These are phyloP conservation scores for Chytriomyces sp. DNA, from an alignment of 192 early-diverging fungal genomes.

Conservation along the genomic window DNA sequence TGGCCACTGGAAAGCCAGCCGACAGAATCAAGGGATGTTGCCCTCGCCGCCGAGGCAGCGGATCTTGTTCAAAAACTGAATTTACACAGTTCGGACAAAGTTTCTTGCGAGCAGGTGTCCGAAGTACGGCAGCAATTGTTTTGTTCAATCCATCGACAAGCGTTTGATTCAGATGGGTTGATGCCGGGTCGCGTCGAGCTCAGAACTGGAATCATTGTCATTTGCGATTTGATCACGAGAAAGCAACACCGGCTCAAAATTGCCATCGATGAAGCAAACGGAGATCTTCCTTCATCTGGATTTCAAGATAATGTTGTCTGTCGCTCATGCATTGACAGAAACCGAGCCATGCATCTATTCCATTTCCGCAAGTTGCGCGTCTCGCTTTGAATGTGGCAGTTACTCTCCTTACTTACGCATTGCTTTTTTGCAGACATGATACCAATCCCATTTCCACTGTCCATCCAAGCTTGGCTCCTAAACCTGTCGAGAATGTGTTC, in stretches of 20 bases:
- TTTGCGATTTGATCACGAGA: not conserved
- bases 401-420: not conserved
- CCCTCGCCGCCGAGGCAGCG: not conserved
- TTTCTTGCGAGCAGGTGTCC: not conserved
- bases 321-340: conserved; percentile 13
- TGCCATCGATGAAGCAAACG: not conserved
- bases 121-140: not conserved
- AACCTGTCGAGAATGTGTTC: not conserved
- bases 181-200: conserved; percentile 6
- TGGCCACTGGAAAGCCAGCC: not conserved
- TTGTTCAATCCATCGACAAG: conserved; percentile 15
- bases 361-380: not conserved
- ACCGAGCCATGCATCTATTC: conserved; percentile 18
- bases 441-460: not conserved
- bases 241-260: conserved; percentile 3
- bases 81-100: not conserved
- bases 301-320: conserved; percentile 29
- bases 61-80: not conserved
- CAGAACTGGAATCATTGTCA: conserved; percentile 4
- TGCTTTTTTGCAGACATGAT: not conserved
- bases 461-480: not conserved
- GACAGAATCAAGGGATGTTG: not conserved
- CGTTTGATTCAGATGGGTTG: not conserved
- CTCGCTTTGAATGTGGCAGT: not conserved
- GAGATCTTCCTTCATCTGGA: not conserved